Evolutionary conservation across 495 filamentous ascomycete species (phyloP).

Genomic region (Daldinia grandis): DNA sequence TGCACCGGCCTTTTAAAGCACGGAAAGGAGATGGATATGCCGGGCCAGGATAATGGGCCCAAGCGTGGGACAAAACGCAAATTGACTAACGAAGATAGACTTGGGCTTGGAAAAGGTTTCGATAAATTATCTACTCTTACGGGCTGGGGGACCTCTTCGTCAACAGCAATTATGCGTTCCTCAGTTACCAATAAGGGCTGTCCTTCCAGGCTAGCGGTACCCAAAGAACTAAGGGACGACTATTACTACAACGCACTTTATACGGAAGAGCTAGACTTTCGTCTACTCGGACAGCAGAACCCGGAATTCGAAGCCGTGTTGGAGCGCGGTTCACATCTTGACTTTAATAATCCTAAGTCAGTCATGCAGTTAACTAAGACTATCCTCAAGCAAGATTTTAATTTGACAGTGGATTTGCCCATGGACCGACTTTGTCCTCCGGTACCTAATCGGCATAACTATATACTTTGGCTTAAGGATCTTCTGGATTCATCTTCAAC

Average conservation of each 20-base stretch:
- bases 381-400: slow-evolving; percentile 79
- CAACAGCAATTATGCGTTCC: background rate
- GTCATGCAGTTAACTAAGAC: slow-evolving; percentile 85
- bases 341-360: slow-evolving; percentile 82
- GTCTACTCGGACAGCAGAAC: slow-evolving; percentile 46
- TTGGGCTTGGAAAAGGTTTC: background rate
- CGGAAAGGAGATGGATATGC: slow-evolving; percentile 11
- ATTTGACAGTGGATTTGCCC: slow-evolving; percentile 73
- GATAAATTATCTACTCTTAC: background rate
- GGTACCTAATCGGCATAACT: slow-evolving; percentile 85
- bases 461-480: slow-evolving; percentile 88
- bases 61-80: slow-evolving; percentile 36
- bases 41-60: background rate
- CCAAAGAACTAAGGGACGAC: slow-evolving; percentile 39
- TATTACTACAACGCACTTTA: slow-evolving; percentile 51
- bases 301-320: slow-evolving; percentile 50
- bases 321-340: slow-evolving; percentile 70
- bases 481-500: slow-evolving; percentile 80
- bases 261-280: slow-evolving; percentile 47
- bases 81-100: slow-evolving; percentile 18
- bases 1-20: background rate
- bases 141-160: background rate
- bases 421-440: slow-evolving; percentile 89
- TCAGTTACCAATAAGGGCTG: background rate
- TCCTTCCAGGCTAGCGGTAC: background rate